Percentiles rank a stretch among this genome's conserved stretches.
Conservation (phyloP, 257 asterid species). For the Capsicum pubescens region DNA sequence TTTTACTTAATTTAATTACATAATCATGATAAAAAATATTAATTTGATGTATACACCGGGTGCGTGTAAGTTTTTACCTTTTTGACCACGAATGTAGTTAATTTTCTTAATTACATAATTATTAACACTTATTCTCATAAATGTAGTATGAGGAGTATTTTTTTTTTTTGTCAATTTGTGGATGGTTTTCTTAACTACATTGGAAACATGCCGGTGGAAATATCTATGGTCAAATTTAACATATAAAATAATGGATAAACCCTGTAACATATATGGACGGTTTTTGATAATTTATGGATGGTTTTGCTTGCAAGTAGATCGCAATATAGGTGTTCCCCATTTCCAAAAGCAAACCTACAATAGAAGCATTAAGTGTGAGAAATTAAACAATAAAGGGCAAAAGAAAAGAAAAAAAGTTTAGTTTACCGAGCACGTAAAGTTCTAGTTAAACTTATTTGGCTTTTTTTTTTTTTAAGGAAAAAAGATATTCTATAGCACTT, state of each 20-base stretch:
- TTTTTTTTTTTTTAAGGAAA: too few species aligned
- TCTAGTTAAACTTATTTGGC: constrained; percentile 23
- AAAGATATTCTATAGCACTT: too few species aligned
- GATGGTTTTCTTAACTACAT: background rate
- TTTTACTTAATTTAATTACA: too few species aligned
- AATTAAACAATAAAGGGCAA: background rate
- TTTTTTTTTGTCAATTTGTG: background rate
- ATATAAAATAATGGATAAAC: background rate
- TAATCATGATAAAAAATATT: too few species aligned
- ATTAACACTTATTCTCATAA: too few species aligned
- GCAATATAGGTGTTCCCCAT: constrained; percentile 18
- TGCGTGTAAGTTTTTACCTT: too few species aligned
- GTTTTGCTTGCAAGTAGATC: background rate
- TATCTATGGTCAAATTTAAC: background rate
- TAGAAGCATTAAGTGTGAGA: background rate
- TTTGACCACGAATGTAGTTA: too few species aligned
- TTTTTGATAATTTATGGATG: too few species aligned
- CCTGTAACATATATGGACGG: background rate
- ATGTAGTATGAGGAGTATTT: too few species aligned
- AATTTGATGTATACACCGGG: too few species aligned
- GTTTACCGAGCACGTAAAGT: constrained; percentile 28
- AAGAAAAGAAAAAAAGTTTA: background rate
- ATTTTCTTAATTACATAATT: too few species aligned
- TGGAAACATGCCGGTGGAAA: background rate
- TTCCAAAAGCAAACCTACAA: background rate